Evolutionary conservation across 1,139 yeast species (phyloP), one percentile per base, ranked within the genome.

Genomic region (Protomyces lactucae-debilis): DNA sequence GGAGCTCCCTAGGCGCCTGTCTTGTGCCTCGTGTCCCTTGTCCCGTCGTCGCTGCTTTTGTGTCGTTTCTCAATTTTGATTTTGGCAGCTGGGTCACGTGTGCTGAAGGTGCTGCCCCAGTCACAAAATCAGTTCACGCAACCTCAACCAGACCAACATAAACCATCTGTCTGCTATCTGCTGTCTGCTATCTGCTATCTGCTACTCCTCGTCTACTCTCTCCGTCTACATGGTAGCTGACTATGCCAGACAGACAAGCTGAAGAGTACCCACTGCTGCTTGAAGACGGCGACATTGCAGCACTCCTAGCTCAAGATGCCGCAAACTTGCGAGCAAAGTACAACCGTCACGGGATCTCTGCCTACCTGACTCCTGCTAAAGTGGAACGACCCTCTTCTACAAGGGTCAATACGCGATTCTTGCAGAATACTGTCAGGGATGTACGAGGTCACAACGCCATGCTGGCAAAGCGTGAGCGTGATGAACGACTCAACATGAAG

Each of bases 401-500:
- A 18, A 25, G 57, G 3, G 36, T 59, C 57, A 52, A 59, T 36
- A 48, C 21, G 10, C 52, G 52, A 2, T 59, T 59, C 43, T 43
- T 59, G 18, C 28, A 40, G 53, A 59, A 40, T 18, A 25, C 54
- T 4, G 63, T 59, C 35, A 39, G 57, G 12, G 46, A 52, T 35
- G 53, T 52, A 8, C 57, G 52, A 18, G 63, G 63, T 6, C 57
- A 59, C 35, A 59, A 59, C 52, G 18, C 32, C 14, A 55, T 51
- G 21, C 36, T 59, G 35, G 16, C 43, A 32, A 40, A 53, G n/a
- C 35, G 25, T 10, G 61, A 57, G 39, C 52, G 61, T 14, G 51
- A n/a, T 8, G 61, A 57, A 9, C 51, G 61, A 14, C 55, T 57
- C 48, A 46, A 54, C 18, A 51, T 57, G 21, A 21, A 54, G 18